Evolutionary conservation across 257 asterid genomes (phyloP).

Genomic region (Eustoma russellianum): DNA sequence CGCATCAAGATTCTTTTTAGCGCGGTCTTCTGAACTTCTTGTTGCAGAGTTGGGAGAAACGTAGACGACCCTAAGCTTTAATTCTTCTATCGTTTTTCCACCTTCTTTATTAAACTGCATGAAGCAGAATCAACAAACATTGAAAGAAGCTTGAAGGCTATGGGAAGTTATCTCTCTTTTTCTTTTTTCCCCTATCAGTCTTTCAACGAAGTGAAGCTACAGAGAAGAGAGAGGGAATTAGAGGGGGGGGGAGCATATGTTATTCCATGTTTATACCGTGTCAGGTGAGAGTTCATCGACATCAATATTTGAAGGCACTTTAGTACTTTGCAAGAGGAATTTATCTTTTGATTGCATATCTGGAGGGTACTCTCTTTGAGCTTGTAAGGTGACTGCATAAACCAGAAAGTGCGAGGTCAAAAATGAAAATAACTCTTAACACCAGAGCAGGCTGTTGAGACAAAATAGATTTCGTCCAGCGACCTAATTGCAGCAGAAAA

Average conservation of each 20-base stretch:
- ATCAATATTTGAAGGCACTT: conserved; percentile 40
- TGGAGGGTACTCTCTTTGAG: conserved; percentile 62
- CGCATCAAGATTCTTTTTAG: conserved; percentile 9
- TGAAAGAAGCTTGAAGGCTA: not conserved
- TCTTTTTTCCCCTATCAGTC: not conserved
- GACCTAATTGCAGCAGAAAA: not conserved
- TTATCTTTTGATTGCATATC: conserved; percentile 82
- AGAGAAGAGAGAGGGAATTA: too few relatives aligned
- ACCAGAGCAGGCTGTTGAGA: too few relatives aligned
- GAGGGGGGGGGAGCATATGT: too few relatives aligned
- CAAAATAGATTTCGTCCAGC: not conserved
- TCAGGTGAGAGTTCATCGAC: conserved; percentile 57
- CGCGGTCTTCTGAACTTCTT: conserved; percentile 21
- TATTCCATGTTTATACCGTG: conserved; percentile 31
- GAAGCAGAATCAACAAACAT: conserved; percentile 7
- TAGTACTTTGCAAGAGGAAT: conserved; percentile 61
- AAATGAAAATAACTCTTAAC: too few relatives aligned
- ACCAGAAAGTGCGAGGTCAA: not conserved
- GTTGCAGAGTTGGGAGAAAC: conserved; percentile 27
- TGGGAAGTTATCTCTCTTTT: not conserved
- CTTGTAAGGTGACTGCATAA: conserved; percentile 69
- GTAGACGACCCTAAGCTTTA: conserved; percentile 69
- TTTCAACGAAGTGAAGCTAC: conserved; percentile 1
- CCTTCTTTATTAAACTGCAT: conserved; percentile 60
- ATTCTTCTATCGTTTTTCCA: conserved; percentile 47